phyloP scores from a whole-genome alignment of 1,139 yeast species.

The Candida buenavistaensis region DNA sequence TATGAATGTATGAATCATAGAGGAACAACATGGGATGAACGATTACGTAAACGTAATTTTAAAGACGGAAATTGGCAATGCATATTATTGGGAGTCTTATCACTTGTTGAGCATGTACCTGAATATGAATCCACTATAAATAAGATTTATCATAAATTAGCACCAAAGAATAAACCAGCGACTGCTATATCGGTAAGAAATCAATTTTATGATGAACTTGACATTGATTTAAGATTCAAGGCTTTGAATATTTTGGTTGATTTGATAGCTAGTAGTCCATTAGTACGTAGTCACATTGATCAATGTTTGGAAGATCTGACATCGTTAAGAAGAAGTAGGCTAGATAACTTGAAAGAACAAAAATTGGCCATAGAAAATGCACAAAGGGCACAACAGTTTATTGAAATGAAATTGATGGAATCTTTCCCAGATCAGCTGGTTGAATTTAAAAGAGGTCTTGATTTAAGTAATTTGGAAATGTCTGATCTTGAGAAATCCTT shows the following conservation, averaged over 20 bases:
- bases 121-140: conserved; percentile 50
- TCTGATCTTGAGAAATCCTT: conserved; percentile 50
- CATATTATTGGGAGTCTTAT: conserved; percentile 69
- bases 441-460: conserved; percentile 28
- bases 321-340: conserved; percentile 61
- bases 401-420: conserved; percentile 15
- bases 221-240: conserved; percentile 50
- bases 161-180: conserved; percentile 54
- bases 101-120: conserved; percentile 59
- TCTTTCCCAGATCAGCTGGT: too few relatives aligned
- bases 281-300: conserved; percentile 67
- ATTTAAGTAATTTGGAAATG: too few relatives aligned
- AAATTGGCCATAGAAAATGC: conserved; percentile 53
- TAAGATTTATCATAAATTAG: conserved; percentile 49
- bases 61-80: conserved; percentile 87
- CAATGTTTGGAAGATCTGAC: conserved; percentile 66
- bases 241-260: conserved; percentile 57
- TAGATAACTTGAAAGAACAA: conserved; percentile 66
- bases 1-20: conserved; percentile 60
- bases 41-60: conserved; percentile 71
- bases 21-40: conserved; percentile 72
- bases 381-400: conserved; percentile 41
- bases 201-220: conserved; percentile 51
- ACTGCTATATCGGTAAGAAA: conserved; percentile 49
- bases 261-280: conserved; percentile 55